Conservation (phyloP, 2,329 filamentous ascomycete species). For the Catunica adiposa region DNA sequence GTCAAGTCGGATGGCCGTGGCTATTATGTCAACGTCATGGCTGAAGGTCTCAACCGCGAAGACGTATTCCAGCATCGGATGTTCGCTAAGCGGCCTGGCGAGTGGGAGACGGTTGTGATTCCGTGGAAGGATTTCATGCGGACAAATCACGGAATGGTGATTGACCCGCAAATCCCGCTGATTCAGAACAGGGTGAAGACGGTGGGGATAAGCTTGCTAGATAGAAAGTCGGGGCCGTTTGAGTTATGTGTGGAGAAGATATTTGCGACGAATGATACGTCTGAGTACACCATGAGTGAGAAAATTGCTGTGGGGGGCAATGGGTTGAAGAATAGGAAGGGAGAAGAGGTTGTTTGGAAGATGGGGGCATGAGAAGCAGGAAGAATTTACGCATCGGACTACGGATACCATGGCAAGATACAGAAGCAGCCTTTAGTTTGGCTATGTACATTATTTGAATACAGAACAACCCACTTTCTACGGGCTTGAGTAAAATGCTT, state of each 20-base stretch:
- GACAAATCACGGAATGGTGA: constrained; percentile 80
- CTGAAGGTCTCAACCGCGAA: constrained; percentile 82
- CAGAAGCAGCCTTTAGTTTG: not conserved
- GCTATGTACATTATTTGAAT: not conserved
- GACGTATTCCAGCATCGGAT: constrained; percentile 90
- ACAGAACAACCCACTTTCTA: constrained; percentile 1
- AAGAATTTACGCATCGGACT: not conserved
- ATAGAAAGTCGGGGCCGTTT: constrained; percentile 75
- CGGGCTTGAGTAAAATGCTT: not conserved
- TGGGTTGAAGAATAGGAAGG: constrained; percentile 13
- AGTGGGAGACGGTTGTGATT: constrained; percentile 92
- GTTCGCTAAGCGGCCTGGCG: constrained; percentile 58
- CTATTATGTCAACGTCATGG: constrained; percentile 92
- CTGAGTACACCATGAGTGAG: constrained; percentile 10
- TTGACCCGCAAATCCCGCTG: constrained; percentile 86
- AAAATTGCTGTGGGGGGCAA: constrained; percentile 5
- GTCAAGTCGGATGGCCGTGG: constrained; percentile 80
- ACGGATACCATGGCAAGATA: not conserved
- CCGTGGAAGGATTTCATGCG: constrained; percentile 86
- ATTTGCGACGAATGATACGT: constrained; percentile 63
- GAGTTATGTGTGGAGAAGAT: constrained; percentile 71
- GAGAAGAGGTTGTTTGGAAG: constrained; percentile 14
- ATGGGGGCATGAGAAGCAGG: constrained; percentile 1
- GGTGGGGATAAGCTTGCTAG: constrained; percentile 75
- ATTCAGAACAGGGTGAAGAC: constrained; percentile 71